Base-by-base conservation (phyloP, 2,329 filamentous ascomycete genomes). In the Aspergillus amoenus region DNA sequence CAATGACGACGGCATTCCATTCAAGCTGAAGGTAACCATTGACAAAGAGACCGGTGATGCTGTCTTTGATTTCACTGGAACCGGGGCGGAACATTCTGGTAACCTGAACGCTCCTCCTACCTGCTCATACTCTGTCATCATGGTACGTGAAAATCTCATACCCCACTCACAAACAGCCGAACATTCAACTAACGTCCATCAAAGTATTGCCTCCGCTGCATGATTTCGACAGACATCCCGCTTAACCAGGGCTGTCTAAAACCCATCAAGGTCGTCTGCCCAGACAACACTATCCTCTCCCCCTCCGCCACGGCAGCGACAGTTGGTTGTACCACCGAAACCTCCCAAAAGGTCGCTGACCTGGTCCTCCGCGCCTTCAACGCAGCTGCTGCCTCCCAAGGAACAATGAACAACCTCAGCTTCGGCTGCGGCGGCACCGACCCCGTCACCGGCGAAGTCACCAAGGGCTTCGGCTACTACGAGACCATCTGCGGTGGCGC, bases 1-100 rank as follows among this genome's bases (percentile, higher is more conserved):
- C 76, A 94, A 95, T 89, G 91, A 95, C 65, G 91, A 95, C 65
- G 91, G 91, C 22, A 89, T 84, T 12, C 89, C 90, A 0, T 93
- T 95, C 66, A 80, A 83, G 52, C 81, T 95, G 5, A 88, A 86
- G 61, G 82, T 95, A 11, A 87, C 84, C 1, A 94, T 95, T 61
- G 84, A 93, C 66, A 82, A 83, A 0, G 81, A 86, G 0, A 86
- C 88, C 43, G 91, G 90, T 15, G 88, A 90, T 60, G 91, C 91
- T 0, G 77, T 88, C 0, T 95, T 94, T 68, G 86, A 94, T 72
- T 89, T 94, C 70, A 81, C 79, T 0, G 90, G 90, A 18, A 94
- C 90, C 0, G 90, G 90, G 0, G 85, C 88, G 0, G 89, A 94
- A 73, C 88, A 91, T 1, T 91, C 91, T 64, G 89, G 81, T 42